Evolutionary conservation across 805 yeast species (phyloP).

Genomic region (Zygosaccharomyces gambellarensis): DNA sequence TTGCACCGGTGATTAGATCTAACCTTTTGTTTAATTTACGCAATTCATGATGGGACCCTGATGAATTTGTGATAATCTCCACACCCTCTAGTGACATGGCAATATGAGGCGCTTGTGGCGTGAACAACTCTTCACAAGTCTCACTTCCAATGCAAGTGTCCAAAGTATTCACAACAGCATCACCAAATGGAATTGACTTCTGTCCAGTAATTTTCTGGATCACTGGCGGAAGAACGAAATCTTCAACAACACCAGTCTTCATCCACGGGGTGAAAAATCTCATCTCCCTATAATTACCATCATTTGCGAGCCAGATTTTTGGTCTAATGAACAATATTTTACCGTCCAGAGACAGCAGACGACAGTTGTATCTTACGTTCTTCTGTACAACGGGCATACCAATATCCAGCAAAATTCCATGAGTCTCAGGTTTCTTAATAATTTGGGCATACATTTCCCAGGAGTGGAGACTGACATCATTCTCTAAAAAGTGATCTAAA

Average conservation of each 20-base stretch:
- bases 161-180: slow-evolving; percentile 75
- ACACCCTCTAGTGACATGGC: slow-evolving; percentile 91
- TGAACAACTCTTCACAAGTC: slow-evolving; percentile 95
- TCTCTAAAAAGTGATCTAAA: slow-evolving; percentile 88
- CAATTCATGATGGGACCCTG: slow-evolving; percentile 97
- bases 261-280: slow-evolving; percentile 95
- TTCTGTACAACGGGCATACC: slow-evolving; percentile 94
- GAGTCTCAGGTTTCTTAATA: slow-evolving; percentile 58
- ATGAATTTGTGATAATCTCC: slow-evolving; percentile 92
- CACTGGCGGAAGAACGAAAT: slow-evolving; percentile 62
- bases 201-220: slow-evolving; percentile 68
- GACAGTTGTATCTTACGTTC: slow-evolving; percentile 85
- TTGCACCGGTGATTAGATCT: slow-evolving; percentile 83
- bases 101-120: slow-evolving; percentile 94
- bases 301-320: slow-evolving; percentile 88
- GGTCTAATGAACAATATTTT: slow-evolving; percentile 84
- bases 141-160: slow-evolving; percentile 95
- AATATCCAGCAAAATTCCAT: slow-evolving; percentile 77
- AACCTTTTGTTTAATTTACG: slow-evolving; percentile 83
- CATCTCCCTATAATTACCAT: slow-evolving; percentile 98
- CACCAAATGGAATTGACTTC: slow-evolving; percentile 72
- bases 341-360: slow-evolving; percentile 76
- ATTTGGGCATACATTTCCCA: slow-evolving; percentile 93
- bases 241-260: slow-evolving; percentile 70
- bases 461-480: slow-evolving; percentile 79